These are phyloP conservation scores for Fusarium sp. DNA, from an alignment of 2,329 filamentous ascomycete species.

Conservation along the genomic window DNA sequence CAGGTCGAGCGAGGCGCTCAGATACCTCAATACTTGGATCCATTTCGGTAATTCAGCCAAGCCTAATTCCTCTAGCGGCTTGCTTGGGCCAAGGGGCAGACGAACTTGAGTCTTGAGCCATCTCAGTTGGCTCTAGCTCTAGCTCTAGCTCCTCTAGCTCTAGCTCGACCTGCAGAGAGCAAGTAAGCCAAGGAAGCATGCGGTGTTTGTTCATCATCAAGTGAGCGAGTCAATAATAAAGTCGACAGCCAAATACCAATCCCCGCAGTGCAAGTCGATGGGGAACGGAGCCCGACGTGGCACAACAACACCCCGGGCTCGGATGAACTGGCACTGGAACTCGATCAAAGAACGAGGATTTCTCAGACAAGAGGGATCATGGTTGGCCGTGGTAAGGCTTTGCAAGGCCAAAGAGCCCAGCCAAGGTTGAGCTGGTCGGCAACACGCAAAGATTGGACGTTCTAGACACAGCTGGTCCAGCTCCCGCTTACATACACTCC, in stretches of 20 bases:
- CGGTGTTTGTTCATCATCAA: slow-evolving; percentile 31
- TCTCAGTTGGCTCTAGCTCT: slow-evolving; percentile 23
- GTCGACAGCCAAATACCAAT: not conserved
- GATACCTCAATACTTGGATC: slow-evolving; percentile 29
- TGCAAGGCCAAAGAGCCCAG: not conserved
- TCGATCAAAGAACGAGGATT: slow-evolving; percentile 3
- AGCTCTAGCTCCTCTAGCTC: too few relatives aligned
- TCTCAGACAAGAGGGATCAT: slow-evolving; percentile 17
- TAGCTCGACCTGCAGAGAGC: slow-evolving; percentile 16
- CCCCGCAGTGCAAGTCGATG: slow-evolving; percentile 22
- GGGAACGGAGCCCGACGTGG: slow-evolving; percentile 22
- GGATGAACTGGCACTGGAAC: not conserved
- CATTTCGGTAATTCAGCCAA: slow-evolving; percentile 29
- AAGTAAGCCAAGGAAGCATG: slow-evolving; percentile 24
- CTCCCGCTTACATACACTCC: slow-evolving; percentile 7
- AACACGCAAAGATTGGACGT: slow-evolving; percentile 4
- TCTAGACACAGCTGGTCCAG: slow-evolving; percentile 19
- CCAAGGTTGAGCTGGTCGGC: slow-evolving; percentile 20
- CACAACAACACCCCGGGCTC: slow-evolving; percentile 1
- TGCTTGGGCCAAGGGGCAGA: slow-evolving; percentile 38
- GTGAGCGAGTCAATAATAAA: slow-evolving; percentile 17
- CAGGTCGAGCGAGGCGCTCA: slow-evolving; percentile 27
- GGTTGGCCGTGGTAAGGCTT: not conserved
- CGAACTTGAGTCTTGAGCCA: slow-evolving; percentile 15
- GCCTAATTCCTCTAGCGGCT: slow-evolving; percentile 14